Percentiles rank a stretch among this genome's conserved stretches.
These are phyloP conservation scores for Claviceps purpurea DNA, from an alignment of 2,329 filamentous ascomycete genomes.

Conservation along the genomic window DNA sequence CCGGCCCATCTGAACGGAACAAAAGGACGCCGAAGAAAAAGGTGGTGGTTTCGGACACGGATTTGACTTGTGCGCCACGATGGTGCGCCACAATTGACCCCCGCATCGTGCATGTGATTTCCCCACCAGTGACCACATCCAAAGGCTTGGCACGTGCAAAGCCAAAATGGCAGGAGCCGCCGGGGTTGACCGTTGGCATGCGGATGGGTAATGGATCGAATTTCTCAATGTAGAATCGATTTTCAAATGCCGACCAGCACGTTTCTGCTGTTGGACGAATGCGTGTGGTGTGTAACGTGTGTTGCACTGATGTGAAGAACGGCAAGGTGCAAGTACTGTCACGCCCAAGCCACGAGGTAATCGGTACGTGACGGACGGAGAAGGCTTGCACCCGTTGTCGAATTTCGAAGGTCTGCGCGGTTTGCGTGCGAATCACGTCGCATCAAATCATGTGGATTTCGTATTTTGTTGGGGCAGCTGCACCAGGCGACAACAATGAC, in stretches of 20 bases:
- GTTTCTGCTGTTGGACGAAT: not conserved
- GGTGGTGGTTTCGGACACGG: not conserved
- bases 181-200: no score
- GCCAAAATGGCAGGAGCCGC: not conserved
- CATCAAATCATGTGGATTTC: not conserved
- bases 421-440: no score
- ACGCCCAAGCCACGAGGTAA: no score
- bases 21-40: not conserved
- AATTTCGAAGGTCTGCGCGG: no score
- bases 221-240: not conserved
- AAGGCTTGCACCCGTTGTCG: no score
- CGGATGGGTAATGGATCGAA: not conserved
- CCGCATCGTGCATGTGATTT: constrained; percentile 4
- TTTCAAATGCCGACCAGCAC: not conserved
- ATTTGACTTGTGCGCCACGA: no score
- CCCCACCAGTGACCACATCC: not conserved
- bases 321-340: no score
- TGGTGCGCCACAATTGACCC: no score
- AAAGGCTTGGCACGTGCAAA: constrained; percentile 1
- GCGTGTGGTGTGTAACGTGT: not conserved
- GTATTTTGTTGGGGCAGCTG: not conserved
- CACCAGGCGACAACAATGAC: not conserved
- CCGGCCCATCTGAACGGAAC: no score
- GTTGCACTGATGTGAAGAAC: no score
- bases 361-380: no score